Conservation (phyloP, 306 rosid species). For the Quercus variabilis region DNA sequence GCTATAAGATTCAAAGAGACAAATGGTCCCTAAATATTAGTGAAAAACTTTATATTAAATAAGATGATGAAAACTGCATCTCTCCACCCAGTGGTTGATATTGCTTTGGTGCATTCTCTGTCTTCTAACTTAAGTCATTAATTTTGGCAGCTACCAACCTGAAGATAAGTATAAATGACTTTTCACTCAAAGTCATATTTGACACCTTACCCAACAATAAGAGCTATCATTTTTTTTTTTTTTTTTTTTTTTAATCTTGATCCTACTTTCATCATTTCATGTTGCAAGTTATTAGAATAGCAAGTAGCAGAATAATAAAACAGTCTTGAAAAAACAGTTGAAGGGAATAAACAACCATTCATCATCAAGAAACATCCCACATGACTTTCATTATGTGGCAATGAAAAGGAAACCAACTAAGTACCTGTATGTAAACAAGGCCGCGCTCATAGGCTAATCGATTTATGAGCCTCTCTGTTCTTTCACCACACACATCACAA, state of each 20-base stretch:
- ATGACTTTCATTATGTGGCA: conserved; percentile 2
- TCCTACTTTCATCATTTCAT: background rate
- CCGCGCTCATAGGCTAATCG: conserved; percentile 86
- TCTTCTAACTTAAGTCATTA: background rate
- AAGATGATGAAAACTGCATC: background rate
- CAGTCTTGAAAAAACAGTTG: background rate
- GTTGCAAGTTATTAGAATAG: background rate
- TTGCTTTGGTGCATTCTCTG: background rate
- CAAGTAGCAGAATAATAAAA: background rate
- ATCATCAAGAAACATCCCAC: conserved; percentile 8
- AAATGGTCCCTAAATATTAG: background rate
- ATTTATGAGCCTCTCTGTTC: conserved; percentile 71
- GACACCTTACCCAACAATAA: background rate
- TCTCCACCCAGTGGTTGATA: background rate
- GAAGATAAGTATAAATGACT: background rate
- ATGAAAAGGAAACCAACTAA: background rate
- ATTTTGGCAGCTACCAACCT: background rate
- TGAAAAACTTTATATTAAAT: background rate
- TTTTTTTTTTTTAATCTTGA: background rate
- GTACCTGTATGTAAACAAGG: conserved; percentile 75
- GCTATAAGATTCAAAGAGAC: background rate
- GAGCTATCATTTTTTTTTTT: background rate
- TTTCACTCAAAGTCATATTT: background rate
- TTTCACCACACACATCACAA: conserved; percentile 68
- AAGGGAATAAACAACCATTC: background rate